Percentiles rank a stretch among this genome's conserved stretches.
These are phyloP conservation scores for Colletotrichum sp. DNA, from an alignment of 2,329 filamentous ascomycete species.

Conservation along the genomic window DNA sequence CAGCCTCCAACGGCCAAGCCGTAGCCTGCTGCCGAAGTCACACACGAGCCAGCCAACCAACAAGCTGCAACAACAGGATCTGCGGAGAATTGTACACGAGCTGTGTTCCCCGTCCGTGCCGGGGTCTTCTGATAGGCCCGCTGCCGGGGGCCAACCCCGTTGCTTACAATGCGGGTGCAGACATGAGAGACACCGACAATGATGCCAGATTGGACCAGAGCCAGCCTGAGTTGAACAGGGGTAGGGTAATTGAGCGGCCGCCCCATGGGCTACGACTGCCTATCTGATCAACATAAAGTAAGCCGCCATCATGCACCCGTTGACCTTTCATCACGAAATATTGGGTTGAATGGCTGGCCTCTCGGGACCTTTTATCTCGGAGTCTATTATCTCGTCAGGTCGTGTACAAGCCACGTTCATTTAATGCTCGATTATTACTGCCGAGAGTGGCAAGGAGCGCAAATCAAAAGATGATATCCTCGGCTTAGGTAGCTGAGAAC, in stretches of 20 bases:
- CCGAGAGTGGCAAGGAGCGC: neutral
- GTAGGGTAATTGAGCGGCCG: neutral
- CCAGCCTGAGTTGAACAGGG: neutral
- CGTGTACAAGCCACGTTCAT: neutral
- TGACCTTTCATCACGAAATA: neutral
- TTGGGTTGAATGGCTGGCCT: neutral
- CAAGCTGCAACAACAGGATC: neutral
- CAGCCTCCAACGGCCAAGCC: neutral
- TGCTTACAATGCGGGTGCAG: neutral
- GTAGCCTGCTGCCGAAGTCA: neutral
- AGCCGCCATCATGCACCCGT: neutral
- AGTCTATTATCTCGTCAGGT: accelerated
- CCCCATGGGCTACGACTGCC: neutral
- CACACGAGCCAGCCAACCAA: neutral
- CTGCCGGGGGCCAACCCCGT: neutral
- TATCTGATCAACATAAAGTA: neutral
- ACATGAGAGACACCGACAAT: neutral
- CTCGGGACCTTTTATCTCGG: neutral
- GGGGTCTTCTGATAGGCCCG: neutral
- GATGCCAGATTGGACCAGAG: neutral
- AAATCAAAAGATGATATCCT: neutral
- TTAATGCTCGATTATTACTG: neutral
- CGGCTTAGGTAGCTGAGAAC: accelerated
- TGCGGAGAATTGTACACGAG: neutral
- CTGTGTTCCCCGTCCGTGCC: neutral